Evolutionary conservation across 805 yeast species (phyloP), one percentile per base, ranked within the genome.

Genomic region (Candida dajiaensis): DNA sequence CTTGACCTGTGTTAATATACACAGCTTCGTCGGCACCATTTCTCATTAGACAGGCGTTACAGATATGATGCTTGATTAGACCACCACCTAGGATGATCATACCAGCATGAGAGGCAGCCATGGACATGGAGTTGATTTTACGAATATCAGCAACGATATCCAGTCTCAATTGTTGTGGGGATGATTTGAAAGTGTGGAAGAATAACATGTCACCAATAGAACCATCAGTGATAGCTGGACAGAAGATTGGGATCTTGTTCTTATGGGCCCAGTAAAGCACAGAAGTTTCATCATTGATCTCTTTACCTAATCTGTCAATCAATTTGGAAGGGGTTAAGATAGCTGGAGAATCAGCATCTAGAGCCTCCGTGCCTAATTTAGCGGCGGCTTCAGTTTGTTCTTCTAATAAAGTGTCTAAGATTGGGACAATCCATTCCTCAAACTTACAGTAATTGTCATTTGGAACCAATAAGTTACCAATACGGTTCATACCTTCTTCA

Each of bases 11-110:
- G 68, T 94, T 94, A 65, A 94, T 92, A 68, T 80, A 94, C 18
- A 94, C 97, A 6, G 99, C 98, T 63, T 83, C 89, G 65, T 94
- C 99, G 20, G 99, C 99, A 60, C 99, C 99, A 59, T 94, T 95
- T 74, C 99, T 85, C 99, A 94, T 94, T 57, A 94, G 73, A 64
- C 98, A 92, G 13, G 99, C 99, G 62, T 94, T 94, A 59, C 96
- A 90, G 57, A 94, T 94, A 64, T 94, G 99, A 65, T 94, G 99
- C 70, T 94, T 94, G 61, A 94, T 79, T 48, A 94, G 70, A 38
- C 99, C 99, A 59, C 99, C 99, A 48, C 99, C 99, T 42, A 94
- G 76, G 51, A 94, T 83, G 45, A 94, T 71, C 97, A 94, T 94
- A 53, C 99, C 98, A 6, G 99, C 97, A 55, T 74, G 78, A 28